Base-by-base conservation (phyloP, 352 stramenopile genomes). In the Phytopythium cucurbitacearum region DNA sequence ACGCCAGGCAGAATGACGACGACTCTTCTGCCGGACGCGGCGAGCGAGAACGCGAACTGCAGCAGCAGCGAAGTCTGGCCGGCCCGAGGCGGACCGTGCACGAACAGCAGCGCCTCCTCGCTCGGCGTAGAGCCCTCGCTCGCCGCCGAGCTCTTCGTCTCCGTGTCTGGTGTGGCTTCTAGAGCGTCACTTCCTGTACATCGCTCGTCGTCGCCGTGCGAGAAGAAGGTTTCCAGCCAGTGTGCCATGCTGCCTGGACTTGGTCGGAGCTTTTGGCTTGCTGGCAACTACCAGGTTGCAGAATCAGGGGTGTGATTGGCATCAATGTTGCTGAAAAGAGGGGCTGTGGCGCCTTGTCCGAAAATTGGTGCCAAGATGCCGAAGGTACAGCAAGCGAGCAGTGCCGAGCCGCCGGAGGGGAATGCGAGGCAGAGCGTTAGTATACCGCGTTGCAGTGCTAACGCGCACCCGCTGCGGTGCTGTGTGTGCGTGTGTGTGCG, bases 51-150 rank as follows among this genome's bases (percentile, higher is more conserved):
- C 36, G 69, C 79, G 49, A 78, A 80, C 41, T 87, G 76, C 35
- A 89, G 61, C 48, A 89, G 57, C 51, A 89, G 44, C 53, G 79
- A 86, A 50, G 76, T 87, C 62, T 82, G 65, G 0, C 76, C 76
- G 0, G 67, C 61, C 28, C 64, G 54, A 3, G 43, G n/a, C 3
- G 73, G 69, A 0, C 73, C 73, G 34, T 81, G 73, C 4, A 89
- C 45, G 41, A 72, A 83, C 52, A 81, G 41, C 16, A 86, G 53
- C 13, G 64, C 59, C 11, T 53, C 43, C 5, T 72, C 49, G 11
- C 5, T 33, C 28, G 46, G 13, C 8, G 40, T 28, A 9, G 40
- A 12, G 59, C 12, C 1, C 40, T 50, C 50, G 37, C 47, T 60
- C 21, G 37, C 37, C 12, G 53, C 59, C 32, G 53, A 34, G 43